A percentile compares a stretch with the other conserved stretches of the same genome.
Conservation (phyloP, 1,284 basidiomycete genomes). For the Gomphus sp. region DNA sequence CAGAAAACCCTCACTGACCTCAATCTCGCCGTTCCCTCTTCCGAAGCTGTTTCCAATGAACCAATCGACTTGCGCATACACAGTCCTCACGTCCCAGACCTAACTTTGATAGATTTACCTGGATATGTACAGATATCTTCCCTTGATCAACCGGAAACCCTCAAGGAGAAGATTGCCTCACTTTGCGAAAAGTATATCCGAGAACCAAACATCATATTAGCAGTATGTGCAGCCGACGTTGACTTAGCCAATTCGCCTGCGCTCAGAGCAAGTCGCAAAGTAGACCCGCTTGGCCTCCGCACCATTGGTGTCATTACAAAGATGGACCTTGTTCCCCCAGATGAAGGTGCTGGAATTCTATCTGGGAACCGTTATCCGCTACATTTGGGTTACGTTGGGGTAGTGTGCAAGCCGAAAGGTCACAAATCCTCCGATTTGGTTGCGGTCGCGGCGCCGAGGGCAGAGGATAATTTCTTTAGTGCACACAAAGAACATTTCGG, state of each 20-base stretch:
- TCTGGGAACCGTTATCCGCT: conserved; percentile 94
- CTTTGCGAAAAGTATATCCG: conserved; percentile 96
- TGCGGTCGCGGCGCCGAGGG: conserved; percentile 48
- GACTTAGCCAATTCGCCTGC: conserved; percentile 98
- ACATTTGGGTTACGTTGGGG: conserved; percentile 94
- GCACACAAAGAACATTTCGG: conserved; percentile 67
- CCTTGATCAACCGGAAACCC: conserved; percentile 90
- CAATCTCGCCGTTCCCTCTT: conserved; percentile 85
- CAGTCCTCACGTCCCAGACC: conserved; percentile 91
- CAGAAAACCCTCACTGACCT: conserved; percentile 92
- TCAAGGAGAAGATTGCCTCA: conserved; percentile 86
- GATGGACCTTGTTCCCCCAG: conserved; percentile 92
- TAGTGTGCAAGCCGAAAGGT: conserved; percentile 77
- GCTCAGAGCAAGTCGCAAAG: conserved; percentile 83
- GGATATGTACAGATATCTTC: conserved; percentile 96
- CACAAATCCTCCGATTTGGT: conserved; percentile 38
- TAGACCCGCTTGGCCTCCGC: conserved; percentile 89
- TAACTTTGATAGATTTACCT: conserved; percentile 95
- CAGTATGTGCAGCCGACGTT: conserved; percentile 96
- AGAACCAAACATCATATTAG: conserved; percentile 96
- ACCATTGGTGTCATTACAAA: conserved; percentile 99
- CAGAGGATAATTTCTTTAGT: conserved; percentile 79
- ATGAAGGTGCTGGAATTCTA: conserved; percentile 76
- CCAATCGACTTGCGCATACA: conserved; percentile 97
- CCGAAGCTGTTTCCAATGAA: conserved; percentile 87